Conservation (phyloP, 352 stramenopile species). For the Pythium dissimile region DNA sequence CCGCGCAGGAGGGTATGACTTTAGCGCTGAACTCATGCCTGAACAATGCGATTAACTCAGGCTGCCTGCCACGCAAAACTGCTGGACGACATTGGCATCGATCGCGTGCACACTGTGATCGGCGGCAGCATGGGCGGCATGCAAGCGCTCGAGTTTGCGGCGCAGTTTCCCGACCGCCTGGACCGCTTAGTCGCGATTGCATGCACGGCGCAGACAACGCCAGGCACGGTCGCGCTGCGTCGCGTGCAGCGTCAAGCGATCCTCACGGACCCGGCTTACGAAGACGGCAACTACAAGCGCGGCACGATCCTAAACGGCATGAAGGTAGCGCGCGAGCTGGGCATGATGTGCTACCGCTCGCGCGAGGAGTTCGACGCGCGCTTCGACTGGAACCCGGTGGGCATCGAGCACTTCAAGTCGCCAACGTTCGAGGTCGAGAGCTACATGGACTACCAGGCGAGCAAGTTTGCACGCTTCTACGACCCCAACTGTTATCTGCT, state of each 20-base stretch:
- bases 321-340: conserved; percentile 81
- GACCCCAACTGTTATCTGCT: conserved; percentile 89
- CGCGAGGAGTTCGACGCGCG: conserved; percentile 82
- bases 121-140: conserved; percentile 88
- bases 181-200: conserved; percentile 74
- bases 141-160: conserved; percentile 83
- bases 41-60: conserved; percentile 16
- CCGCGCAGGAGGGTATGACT: too few species aligned
- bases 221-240: conserved; percentile 80
- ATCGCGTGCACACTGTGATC: conserved; percentile 78
- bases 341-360: conserved; percentile 88
- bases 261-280: conserved; percentile 69
- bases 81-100: conserved; percentile 71
- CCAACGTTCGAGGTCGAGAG: conserved; percentile 86
- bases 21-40: too few species aligned
- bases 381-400: conserved; percentile 85
- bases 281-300: conserved; percentile 71
- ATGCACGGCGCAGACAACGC: conserved; percentile 84
- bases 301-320: conserved; percentile 67
- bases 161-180: conserved; percentile 72
- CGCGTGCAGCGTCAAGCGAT: conserved; percentile 84
- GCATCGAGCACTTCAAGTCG: conserved; percentile 63
- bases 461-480: conserved; percentile 80
- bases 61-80: conserved; percentile 72
- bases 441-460: conserved; percentile 89